Evolutionary conservation across 352 stramenopile genomes (phyloP).

Genomic region (Globisporangium yorkense): DNA sequence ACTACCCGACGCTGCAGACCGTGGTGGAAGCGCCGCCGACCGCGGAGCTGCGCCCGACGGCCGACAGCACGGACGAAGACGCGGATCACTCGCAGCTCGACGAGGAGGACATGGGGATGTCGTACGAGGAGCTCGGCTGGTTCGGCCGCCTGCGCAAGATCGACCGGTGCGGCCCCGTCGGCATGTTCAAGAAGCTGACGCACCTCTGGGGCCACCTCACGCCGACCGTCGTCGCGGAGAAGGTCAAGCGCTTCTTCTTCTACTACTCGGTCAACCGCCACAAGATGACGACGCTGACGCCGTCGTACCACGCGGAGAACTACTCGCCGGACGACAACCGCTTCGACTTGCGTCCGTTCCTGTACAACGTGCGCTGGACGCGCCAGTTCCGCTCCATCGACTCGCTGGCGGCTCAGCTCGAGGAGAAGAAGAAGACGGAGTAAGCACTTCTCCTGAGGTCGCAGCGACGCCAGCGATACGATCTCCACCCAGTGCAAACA

Average conservation of each 20-base stretch:
- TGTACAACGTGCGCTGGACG: slow-evolving; percentile 95
- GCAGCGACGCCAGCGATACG: too few species aligned
- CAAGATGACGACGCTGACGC: slow-evolving; percentile 99
- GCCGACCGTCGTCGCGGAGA: slow-evolving; percentile 66
- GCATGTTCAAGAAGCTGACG: slow-evolving; percentile 90
- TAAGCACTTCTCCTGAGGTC: not conserved
- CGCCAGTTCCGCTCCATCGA: slow-evolving; percentile 96
- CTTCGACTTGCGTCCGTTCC: slow-evolving; percentile 97
- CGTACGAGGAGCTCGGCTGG: slow-evolving; percentile 89
- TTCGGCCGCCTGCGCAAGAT: slow-evolving; percentile 97
- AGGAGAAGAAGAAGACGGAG: slow-evolving; percentile 22
- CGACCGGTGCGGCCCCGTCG: slow-evolving; percentile 90
- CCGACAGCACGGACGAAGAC: slow-evolving; percentile 95
- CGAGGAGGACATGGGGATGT: slow-evolving; percentile 2
- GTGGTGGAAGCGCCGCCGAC: slow-evolving; percentile 94
- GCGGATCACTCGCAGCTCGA: slow-evolving; percentile 3
- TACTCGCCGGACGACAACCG: slow-evolving; percentile 99
- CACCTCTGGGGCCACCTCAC: slow-evolving; percentile 88
- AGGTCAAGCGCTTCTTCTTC: slow-evolving; percentile 97
- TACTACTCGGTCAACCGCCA: slow-evolving; percentile 97
- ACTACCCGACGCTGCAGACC: slow-evolving; percentile 87
- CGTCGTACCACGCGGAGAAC: slow-evolving; percentile 97
- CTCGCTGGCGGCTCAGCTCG: slow-evolving; percentile 69
- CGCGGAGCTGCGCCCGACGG: slow-evolving; percentile 92
- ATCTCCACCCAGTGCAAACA: not conserved